Conservation (phyloP, 805 yeast species). For the Candida piceae region DNA sequence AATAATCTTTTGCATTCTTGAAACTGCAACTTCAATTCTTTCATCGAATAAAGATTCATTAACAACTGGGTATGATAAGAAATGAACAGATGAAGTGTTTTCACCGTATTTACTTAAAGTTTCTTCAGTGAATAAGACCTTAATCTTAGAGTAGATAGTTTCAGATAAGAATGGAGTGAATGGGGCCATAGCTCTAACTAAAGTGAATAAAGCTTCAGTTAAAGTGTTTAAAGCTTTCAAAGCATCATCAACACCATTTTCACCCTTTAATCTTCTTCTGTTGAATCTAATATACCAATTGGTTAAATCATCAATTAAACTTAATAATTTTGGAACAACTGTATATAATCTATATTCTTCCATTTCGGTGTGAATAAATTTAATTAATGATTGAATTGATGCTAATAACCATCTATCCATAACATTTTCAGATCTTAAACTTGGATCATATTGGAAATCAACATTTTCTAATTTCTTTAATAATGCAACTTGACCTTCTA, state of each 20-base stretch:
- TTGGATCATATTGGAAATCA: constrained; percentile 69
- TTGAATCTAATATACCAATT: constrained; percentile 99
- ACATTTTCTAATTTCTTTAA: constrained; percentile 68
- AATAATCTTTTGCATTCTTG: constrained; percentile 95
- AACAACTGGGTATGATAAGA: constrained; percentile 83
- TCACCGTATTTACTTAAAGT: constrained; percentile 44
- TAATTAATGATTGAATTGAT: constrained; percentile 86
- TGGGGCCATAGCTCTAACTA: constrained; percentile 97
- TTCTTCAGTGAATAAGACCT: constrained; percentile 53
- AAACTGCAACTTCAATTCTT: constrained; percentile 79
- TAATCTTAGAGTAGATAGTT: constrained; percentile 74
- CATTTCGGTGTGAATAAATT: constrained; percentile 89
- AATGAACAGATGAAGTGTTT: constrained; percentile 85
- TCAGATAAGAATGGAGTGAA: constrained; percentile 97
- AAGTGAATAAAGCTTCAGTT: constrained; percentile 82
- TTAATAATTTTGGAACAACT: constrained; percentile 88
- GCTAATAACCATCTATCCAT: constrained; percentile 98
- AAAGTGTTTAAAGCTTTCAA: constrained; percentile 83
- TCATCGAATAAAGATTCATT: constrained; percentile 77
- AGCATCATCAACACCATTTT: constrained; percentile 80
- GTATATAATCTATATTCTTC: constrained; percentile 83
- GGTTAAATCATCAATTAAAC: constrained; percentile 88
- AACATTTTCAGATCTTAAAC: constrained; percentile 68
- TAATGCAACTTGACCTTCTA: constrained; percentile 88
- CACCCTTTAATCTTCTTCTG: constrained; percentile 97